These are phyloP conservation scores for Fraxinus albicans DNA, from an alignment of 305 asterid genomes.

Conservation along the genomic window DNA sequence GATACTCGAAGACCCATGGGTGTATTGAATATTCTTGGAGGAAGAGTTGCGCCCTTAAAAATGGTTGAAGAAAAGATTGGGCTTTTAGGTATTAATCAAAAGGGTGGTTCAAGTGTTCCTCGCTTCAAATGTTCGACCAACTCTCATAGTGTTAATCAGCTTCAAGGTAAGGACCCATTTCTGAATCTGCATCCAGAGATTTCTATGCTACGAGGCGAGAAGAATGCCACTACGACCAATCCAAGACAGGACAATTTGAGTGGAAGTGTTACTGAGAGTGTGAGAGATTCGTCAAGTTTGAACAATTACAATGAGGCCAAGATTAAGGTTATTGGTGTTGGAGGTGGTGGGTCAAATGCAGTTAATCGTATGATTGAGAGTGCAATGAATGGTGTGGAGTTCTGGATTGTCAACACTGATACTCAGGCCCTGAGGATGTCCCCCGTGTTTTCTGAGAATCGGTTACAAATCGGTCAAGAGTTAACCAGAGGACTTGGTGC, in stretches of 20 bases:
- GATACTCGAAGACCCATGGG: slow-evolving; percentile 52
- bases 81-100: slow-evolving; percentile 29
- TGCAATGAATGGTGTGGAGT: slow-evolving; percentile 7
- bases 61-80: slow-evolving; percentile 50
- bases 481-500: slow-evolving; percentile 36
- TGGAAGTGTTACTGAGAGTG: slow-evolving; percentile 55
- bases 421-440: slow-evolving; percentile 7
- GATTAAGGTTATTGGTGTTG: slow-evolving; percentile 80
- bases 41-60: slow-evolving; percentile 55
- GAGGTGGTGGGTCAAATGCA: slow-evolving; percentile 99
- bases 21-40: slow-evolving; percentile 49
- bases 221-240: slow-evolving; percentile 42
- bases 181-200: slow-evolving; percentile 86
- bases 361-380: slow-evolving; percentile 45
- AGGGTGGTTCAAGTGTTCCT: slow-evolving; percentile 34
- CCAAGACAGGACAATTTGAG: slow-evolving; percentile 52
- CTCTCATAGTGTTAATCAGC: slow-evolving; percentile 62
- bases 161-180: slow-evolving; percentile 71
- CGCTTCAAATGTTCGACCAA: slow-evolving; percentile 62
- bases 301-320: slow-evolving; percentile 47
- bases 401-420: slow-evolving; percentile 6
- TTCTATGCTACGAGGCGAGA: slow-evolving; percentile 85
- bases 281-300: slow-evolving; percentile 30
- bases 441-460: slow-evolving; percentile 23
- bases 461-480: slow-evolving; percentile 30